Base-by-base conservation (phyloP, 1,284 basidiomycete genomes). In the Schizophyllum amplum region DNA sequence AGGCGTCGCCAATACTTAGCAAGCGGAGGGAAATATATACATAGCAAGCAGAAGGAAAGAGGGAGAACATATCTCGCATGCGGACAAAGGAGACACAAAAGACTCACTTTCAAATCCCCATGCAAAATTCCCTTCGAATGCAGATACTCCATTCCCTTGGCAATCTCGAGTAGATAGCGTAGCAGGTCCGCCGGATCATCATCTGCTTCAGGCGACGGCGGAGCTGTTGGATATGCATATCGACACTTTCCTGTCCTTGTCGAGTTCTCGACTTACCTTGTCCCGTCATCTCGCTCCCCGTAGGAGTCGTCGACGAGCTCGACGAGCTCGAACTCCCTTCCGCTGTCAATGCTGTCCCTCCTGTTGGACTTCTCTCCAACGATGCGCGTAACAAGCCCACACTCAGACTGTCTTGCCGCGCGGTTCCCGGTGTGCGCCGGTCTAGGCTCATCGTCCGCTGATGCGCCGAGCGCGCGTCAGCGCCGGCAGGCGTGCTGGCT, bases 101-200 rank as follows among this genome's bases (percentile, higher is more conserved):
- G 26, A 60, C 68, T 25, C 47, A 81, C 85, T 76, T 88, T 90
- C 57, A 90, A 72, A 69, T 90, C 86, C 1, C 86, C 88, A 66
- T 91, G 89, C 59, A 87, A 65, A 4, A 90, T 78, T 0, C 79
- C 82, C 57, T 79, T 69, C 3, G 66, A 68, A 65, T 91, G 88
- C 56, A 92, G 66, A 64, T 91, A 90, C 57, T 81, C 77, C 87
- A 91, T 89, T 15, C 90, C 89, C 64, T 80, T 79, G 24, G 87
- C 83, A 60, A 90, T 80, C 69, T 90, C 84, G 62, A 82, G 75
- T 65, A 91, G 78, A 66, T 82, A 82, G 62, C 78, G 74, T 64
- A 83, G 72, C 17, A 79, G 62, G 62, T 86, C 81, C 24, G 72
- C 69, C 57, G 48, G 48, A 20, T 50, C 48, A 9, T 50, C 24